Conservation (phyloP, 2,329 filamentous ascomycete species). For the Escovopsis weberi region DNA sequence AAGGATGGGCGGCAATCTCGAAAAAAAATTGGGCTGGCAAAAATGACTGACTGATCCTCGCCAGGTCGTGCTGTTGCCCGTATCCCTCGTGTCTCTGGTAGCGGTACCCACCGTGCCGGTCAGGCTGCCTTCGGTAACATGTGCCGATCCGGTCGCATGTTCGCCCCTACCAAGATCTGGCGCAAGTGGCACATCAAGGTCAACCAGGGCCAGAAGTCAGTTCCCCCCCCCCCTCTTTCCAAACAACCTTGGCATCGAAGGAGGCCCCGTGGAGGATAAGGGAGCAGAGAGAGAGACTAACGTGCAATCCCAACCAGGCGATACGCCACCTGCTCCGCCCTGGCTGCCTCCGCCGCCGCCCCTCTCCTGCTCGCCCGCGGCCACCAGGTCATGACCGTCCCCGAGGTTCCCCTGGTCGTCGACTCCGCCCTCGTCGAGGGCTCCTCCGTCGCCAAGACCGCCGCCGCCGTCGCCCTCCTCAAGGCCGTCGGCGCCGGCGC, state of each 20-base stretch:
- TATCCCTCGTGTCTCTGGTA: constrained; percentile 99
- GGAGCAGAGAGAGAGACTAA: constrained; percentile 8
- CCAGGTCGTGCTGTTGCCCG: constrained; percentile 95
- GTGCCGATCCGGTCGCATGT: constrained; percentile 99
- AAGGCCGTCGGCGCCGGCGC: constrained; percentile 79
- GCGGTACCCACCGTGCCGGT: constrained; percentile 99
- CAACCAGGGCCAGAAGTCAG: constrained; percentile 94
- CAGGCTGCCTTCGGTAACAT: constrained; percentile 99
- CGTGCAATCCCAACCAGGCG: constrained; percentile 40
- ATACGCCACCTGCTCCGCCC: constrained; percentile 92
- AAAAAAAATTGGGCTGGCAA: not conserved
- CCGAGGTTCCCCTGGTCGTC: constrained; percentile 94
- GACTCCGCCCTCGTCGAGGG: constrained; percentile 79
- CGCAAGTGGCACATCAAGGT: constrained; percentile 99
- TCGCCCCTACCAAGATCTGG: constrained; percentile 99
- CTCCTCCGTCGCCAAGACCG: constrained; percentile 73
- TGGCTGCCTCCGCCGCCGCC: constrained; percentile 90
- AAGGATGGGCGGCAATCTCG: too few relatives aligned
- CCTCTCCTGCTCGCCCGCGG: constrained; percentile 93
- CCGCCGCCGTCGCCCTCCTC: constrained; percentile 72
- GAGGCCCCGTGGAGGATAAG: not conserved
- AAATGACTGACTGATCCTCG: constrained; percentile 1
- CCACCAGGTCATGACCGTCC: constrained; percentile 82
- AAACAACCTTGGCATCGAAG: not conserved
- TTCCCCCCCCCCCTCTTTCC: constrained; percentile 6